Conservation (phyloP, 2,329 filamentous ascomycete genomes). For the Neocucurbitaria cava region DNA sequence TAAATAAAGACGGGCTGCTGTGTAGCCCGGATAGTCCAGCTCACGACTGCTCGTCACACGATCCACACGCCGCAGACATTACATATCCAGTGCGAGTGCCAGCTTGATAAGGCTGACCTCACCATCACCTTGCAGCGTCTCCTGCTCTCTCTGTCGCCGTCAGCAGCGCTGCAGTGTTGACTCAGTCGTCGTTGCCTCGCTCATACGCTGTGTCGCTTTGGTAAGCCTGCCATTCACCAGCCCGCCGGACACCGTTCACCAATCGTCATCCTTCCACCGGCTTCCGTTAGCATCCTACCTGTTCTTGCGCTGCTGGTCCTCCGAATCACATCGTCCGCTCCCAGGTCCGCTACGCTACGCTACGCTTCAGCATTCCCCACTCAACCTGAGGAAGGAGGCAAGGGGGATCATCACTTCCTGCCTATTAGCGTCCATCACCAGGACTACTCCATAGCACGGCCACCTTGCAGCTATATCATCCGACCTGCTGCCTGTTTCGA, state of each 20-base stretch:
- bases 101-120: constrained; percentile 36
- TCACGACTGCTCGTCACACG: constrained; percentile 12
- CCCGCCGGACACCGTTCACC: constrained; percentile 19
- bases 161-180: constrained; percentile 9
- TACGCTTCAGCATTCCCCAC: constrained; percentile 19
- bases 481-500: constrained; percentile 16
- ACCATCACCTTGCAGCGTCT: constrained; percentile 19
- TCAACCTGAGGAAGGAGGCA: constrained; percentile 19
- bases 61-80: constrained; percentile 11
- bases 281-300: constrained; percentile 18
- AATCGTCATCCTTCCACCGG: constrained; percentile 26
- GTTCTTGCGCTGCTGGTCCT: constrained; percentile 14
- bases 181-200: constrained; percentile 9
- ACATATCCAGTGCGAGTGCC: neutral
- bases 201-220: constrained; percentile 5
- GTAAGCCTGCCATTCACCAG: constrained; percentile 28
- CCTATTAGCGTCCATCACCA: constrained; percentile 33
- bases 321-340: constrained; percentile 20
- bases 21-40: constrained; percentile 16
- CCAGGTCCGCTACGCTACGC: constrained; percentile 21
- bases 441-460: constrained; percentile 24
- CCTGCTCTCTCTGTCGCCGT: constrained; percentile 6
- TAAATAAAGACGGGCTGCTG: constrained; percentile 34
- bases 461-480: constrained; percentile 30
- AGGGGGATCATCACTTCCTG: constrained; percentile 19